A percentile compares a stretch with the other conserved stretches of the same genome.
Evolutionary conservation across 75 land plant genomes (phyloP).

Genomic region (Cunninghamia lanceolata): DNA sequence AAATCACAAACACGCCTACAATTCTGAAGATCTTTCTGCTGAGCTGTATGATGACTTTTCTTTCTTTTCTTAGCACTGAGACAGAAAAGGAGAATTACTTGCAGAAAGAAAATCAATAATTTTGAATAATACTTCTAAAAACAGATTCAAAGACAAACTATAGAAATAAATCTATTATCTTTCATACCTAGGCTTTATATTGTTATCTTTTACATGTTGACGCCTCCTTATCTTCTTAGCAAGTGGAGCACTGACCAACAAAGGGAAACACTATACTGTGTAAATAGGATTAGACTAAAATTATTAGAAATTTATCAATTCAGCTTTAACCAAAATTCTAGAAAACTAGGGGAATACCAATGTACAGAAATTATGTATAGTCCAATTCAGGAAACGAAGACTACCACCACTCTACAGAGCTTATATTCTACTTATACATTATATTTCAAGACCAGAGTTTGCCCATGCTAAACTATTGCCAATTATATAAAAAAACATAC

Average conservation of each 20-base stretch:
- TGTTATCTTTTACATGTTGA: constrained; percentile 1
- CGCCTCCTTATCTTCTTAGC: background rate
- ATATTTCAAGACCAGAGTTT: background rate
- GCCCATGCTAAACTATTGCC: background rate
- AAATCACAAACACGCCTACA: constrained; percentile 1
- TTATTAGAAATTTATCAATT: background rate
- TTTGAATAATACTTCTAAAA: background rate
- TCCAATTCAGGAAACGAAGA: background rate
- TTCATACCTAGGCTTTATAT: background rate
- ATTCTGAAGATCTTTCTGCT: background rate
- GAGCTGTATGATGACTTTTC: background rate
- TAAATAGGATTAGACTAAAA: background rate
- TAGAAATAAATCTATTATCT: background rate
- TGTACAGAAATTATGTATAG: background rate
- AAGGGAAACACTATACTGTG: background rate
- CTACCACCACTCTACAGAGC: background rate
- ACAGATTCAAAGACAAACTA: constrained; percentile 3
- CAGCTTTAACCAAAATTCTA: background rate
- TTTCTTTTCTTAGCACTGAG: background rate
- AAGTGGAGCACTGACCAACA: background rate
- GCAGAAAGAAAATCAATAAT: background rate
- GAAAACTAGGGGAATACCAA: background rate
- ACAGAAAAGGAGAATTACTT: background rate
- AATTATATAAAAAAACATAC: background rate
- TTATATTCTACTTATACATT: background rate